Evolutionary conservation across 2,329 filamentous ascomycete genomes (phyloP).

Genomic region (Aspergillus melleus): DNA sequence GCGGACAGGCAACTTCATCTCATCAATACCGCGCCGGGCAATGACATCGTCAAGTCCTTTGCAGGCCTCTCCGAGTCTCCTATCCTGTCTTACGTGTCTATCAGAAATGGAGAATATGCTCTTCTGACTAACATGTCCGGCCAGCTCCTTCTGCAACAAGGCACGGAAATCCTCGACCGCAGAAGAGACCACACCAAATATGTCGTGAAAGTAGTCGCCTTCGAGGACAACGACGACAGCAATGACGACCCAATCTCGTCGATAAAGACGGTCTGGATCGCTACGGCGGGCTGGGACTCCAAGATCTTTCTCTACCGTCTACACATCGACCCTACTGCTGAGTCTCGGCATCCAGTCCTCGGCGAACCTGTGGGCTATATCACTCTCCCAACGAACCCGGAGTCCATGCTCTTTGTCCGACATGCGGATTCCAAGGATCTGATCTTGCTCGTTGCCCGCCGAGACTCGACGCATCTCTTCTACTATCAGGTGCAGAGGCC

Average conservation of each 20-base stretch:
- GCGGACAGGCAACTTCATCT: conserved; percentile 53
- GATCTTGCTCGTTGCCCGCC: conserved; percentile 55
- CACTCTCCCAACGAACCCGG: conserved; percentile 53
- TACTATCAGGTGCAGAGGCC: conserved; percentile 48
- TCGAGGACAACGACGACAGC: conserved; percentile 29
- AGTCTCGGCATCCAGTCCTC: conserved; percentile 14
- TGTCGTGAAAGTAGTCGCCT: conserved; percentile 52
- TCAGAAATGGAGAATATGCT: conserved; percentile 45
- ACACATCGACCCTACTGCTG: conserved; percentile 9
- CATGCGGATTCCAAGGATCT: conserved; percentile 50
- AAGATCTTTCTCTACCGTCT: conserved; percentile 55
- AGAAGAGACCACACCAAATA: conserved; percentile 62
- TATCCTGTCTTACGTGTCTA: conserved; percentile 52
- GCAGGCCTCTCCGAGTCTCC: conserved; percentile 42
- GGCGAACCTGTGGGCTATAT: conserved; percentile 30
- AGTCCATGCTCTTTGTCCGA: conserved; percentile 55
- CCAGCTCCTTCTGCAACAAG: conserved; percentile 51
- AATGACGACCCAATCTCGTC: conserved; percentile 5
- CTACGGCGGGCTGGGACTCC: conserved; percentile 63
- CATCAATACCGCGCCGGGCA: conserved; percentile 29
- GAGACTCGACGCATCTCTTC: conserved; percentile 60
- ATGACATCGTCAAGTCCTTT: conserved; percentile 26
- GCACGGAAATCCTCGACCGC: conserved; percentile 45
- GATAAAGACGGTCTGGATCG: conserved; percentile 41
- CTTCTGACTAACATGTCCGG: conserved; percentile 62